phyloP scores from a whole-genome alignment of 2,329 filamentous ascomycete genomes.

The Passalora sequoiae region DNA sequence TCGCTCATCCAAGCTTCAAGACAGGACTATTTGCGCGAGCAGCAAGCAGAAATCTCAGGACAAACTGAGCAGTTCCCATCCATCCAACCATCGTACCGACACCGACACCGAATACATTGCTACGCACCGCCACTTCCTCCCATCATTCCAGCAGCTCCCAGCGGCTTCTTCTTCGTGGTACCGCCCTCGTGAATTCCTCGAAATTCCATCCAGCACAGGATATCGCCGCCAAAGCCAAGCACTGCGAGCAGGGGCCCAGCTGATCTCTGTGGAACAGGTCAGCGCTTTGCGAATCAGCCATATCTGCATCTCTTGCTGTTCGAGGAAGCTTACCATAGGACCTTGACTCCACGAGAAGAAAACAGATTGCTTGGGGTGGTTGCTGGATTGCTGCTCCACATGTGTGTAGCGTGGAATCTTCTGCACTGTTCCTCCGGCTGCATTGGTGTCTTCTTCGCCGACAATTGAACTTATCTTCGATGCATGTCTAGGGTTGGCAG shows the following conservation, averaged over 20 bases:
- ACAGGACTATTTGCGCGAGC: too few species aligned
- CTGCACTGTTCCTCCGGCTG: too few species aligned
- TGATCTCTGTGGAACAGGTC: background rate
- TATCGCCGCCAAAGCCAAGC: background rate
- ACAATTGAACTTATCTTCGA: too few species aligned
- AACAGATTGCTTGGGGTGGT: background rate
- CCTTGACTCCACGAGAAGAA: background rate
- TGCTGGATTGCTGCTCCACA: background rate
- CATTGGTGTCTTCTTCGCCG: too few species aligned
- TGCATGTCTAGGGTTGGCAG: background rate
- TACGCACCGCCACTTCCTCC: conserved; percentile 4
- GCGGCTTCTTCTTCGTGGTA: background rate
- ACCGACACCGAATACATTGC: too few species aligned
- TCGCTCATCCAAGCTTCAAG: too few species aligned
- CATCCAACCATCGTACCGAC: too few species aligned
- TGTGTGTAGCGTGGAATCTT: background rate
- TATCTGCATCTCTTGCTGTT: background rate
- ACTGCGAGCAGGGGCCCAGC: background rate
- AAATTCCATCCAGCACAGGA: background rate
- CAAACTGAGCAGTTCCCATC: too few species aligned
- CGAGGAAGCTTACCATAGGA: background rate
- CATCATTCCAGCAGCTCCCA: background rate
- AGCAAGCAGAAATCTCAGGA: too few species aligned
- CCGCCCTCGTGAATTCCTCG: background rate
- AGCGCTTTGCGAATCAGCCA: background rate